phyloP scores from a whole-genome alignment of 257 asterid genomes.

The Anisodus acutangulus region DNA sequence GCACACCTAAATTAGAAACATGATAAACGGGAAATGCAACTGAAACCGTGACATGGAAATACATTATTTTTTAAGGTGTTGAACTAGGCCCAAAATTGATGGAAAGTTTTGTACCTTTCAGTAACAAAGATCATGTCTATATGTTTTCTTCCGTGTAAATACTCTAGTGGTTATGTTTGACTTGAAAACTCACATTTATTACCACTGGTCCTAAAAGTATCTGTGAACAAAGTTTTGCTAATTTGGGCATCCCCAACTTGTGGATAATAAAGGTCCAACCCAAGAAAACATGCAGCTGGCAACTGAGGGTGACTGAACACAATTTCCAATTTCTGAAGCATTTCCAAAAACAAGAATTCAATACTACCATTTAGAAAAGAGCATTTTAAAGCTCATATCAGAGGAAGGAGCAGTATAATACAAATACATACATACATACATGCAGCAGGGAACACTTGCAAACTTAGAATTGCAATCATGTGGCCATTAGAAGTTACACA shows the following conservation, averaged over 20 bases:
- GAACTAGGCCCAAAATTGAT: background rate
- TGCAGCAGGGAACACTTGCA: background rate
- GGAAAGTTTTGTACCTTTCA: background rate
- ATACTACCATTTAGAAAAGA: background rate
- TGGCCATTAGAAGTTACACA: background rate
- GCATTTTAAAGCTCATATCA: background rate
- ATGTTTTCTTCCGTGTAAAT: background rate
- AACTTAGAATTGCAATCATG: background rate
- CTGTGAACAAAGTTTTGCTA: background rate
- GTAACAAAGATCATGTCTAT: background rate
- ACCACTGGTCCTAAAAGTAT: background rate
- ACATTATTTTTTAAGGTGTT: background rate
- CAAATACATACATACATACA: background rate
- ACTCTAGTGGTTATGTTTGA: background rate
- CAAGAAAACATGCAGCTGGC: conserved; percentile 2
- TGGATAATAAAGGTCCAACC: background rate
- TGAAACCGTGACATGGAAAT: background rate
- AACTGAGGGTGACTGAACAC: background rate
- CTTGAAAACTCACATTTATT: background rate
- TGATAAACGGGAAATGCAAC: background rate
- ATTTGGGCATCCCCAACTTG: background rate
- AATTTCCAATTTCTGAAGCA: background rate
- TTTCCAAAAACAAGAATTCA: background rate
- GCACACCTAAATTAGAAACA: background rate
- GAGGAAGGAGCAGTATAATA: background rate